phyloP scores from a whole-genome alignment of 2,329 filamentous ascomycete species.

The Hirsutella minnesotensis region DNA sequence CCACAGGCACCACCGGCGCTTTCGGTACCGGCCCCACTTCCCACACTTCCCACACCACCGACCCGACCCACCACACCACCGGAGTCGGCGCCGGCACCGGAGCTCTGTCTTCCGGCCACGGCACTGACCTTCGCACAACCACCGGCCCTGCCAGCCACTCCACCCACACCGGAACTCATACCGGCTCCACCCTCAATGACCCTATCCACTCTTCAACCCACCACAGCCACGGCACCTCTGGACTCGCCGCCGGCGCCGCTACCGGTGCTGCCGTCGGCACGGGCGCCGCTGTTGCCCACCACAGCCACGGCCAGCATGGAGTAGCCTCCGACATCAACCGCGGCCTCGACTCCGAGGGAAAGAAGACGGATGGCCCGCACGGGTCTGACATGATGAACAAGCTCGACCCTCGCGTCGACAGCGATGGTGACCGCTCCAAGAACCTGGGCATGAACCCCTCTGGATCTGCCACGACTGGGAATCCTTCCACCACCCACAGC shows the following conservation, averaged over 20 bases:
- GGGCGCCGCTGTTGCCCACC: constrained; percentile 11
- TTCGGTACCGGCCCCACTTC: not conserved
- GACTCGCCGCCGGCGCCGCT: constrained; percentile 1
- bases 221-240: constrained; percentile 8
- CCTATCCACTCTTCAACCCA: constrained; percentile 20
- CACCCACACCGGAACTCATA: not conserved
- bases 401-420: constrained; percentile 41
- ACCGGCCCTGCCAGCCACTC: not conserved
- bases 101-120: no score
- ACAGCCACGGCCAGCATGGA: constrained; percentile 35
- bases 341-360: constrained; percentile 12
- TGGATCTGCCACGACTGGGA: constrained; percentile 5
- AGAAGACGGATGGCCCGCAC: constrained; percentile 32
- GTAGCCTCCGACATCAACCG: constrained; percentile 15
- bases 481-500: not conserved
- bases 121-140: not conserved
- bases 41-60: not conserved
- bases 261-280: constrained; percentile 9
- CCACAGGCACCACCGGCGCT: not conserved
- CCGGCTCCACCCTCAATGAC: not conserved
- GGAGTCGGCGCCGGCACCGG: not conserved
- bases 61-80: not conserved
- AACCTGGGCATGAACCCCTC: constrained; percentile 22
- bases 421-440: constrained; percentile 31
- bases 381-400: constrained; percentile 35